Evolutionary conservation across 441 rosid species (phyloP), one percentile per base, ranked within the genome.

Genomic region (Erysimum cheiri): DNA sequence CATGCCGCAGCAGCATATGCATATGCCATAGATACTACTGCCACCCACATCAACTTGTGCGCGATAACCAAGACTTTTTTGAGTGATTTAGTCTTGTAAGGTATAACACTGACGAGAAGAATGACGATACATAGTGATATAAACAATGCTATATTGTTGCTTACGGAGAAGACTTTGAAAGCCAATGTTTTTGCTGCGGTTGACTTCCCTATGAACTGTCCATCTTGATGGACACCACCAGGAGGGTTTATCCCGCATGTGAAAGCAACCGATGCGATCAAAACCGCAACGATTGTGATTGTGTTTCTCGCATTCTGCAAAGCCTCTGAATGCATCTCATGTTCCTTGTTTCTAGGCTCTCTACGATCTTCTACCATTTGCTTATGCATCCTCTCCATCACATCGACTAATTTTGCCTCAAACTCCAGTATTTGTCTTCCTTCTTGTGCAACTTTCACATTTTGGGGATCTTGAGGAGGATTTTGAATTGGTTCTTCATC

Each of bases 141-240:
- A 66, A 66, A 53, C 70, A 66, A 53, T 0, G 52, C 61, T 22
- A 67, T 69, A 47, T 69, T 69, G 63, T 67, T 67, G 73, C 58
- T 47, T 58, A 58, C 11, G 3, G 49, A 58, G 73, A 69, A 68
- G 56, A 68, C 10, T 12, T 5, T 26, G 57, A 69, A 58, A 48
- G 66, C 65, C 10, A 58, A 0, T 6, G 29, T 35, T 26, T 9
- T 36, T 2, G 4, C 58, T 1, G 5, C 65, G 8, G 39, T 12
- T 35, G 57, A 14, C 58, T 36, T 36, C 4, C 57, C 65, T 5
- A 47, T 35, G 2, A 0, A 24, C 0, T 0, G 0, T 28, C 37
- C 58, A 0, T 10, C 58, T 47, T 69, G 59, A 47, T 36, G 0
- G 8, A 69, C 32, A 0, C 66, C 66, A 69, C 59, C 59, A 36